phyloP scores from a whole-genome alignment of 345 rosid genomes.

The Dipteronia dyeriana region DNA sequence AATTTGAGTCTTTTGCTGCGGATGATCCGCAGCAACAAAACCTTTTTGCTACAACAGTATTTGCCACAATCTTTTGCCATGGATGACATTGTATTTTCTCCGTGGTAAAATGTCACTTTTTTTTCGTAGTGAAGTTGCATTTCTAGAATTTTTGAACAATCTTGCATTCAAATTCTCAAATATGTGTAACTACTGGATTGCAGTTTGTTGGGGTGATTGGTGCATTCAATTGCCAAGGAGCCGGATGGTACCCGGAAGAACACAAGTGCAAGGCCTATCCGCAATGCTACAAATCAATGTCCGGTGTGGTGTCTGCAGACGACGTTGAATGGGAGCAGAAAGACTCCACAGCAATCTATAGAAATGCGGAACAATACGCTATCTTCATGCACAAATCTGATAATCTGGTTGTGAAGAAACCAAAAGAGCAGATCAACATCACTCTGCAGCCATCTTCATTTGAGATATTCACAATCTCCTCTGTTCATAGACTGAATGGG shows the following conservation, averaged over 20 bases:
- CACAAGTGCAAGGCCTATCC: constrained; percentile 13
- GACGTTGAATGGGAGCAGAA: constrained; percentile 26
- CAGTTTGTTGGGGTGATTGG: constrained; percentile 29
- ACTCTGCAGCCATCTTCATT: constrained; percentile 36
- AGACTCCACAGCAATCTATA: not conserved
- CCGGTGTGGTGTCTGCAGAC: not conserved
- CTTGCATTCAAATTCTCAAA: not conserved
- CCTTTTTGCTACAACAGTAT: too few relatives aligned
- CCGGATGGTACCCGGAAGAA: constrained; percentile 25
- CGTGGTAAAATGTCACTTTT: too few relatives aligned
- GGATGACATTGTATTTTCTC: too few relatives aligned
- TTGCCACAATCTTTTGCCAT: too few relatives aligned
- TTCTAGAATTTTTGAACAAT: too few relatives aligned
- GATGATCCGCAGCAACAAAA: too few relatives aligned
- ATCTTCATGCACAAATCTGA: constrained; percentile 32
- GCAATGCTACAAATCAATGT: constrained; percentile 11
- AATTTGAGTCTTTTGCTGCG: too few relatives aligned
- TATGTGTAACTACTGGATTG: not conserved
- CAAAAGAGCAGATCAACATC: constrained; percentile 23
- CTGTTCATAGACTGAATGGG: constrained; percentile 23
- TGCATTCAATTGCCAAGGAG: constrained; percentile 36
- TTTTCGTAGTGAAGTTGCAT: too few relatives aligned
- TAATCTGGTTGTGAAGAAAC: constrained; percentile 2
- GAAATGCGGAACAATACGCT: not conserved
- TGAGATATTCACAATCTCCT: constrained; percentile 44